phyloP scores from a whole-genome alignment of 495 filamentous ascomycete genomes.

The Daldinia loculata region DNA sequence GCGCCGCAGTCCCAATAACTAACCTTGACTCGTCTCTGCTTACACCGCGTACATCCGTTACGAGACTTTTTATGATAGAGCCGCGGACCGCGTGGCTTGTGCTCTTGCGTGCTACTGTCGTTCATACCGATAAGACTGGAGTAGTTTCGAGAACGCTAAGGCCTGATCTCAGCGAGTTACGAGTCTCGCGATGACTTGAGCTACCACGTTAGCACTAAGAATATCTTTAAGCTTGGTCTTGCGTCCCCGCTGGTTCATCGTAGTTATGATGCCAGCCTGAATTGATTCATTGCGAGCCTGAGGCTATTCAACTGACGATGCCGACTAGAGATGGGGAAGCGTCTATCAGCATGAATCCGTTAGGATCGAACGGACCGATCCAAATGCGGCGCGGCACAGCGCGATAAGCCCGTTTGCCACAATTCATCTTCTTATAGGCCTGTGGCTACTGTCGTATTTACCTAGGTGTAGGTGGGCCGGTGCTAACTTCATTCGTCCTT shows the following conservation, averaged over 20 bases:
- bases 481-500: conserved; percentile 13
- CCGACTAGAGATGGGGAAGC: background rate
- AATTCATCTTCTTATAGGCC: conserved; percentile 19
- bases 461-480: background rate
- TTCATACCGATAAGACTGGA: conserved; percentile 15
- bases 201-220: background rate
- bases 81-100: conserved; percentile 43
- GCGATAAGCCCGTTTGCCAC: conserved; percentile 23
- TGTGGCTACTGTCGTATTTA: conserved; percentile 26
- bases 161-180: background rate
- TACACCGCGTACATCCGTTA: conserved; percentile 48
- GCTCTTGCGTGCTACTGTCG: conserved; percentile 27
- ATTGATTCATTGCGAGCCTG: conserved; percentile 2
- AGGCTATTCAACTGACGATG: conserved; percentile 15
- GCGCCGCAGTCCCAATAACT: conserved; percentile 13
- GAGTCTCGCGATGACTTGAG: background rate
- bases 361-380: conserved; percentile 20
- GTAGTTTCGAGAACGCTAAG: conserved; percentile 5
- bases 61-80: conserved; percentile 50
- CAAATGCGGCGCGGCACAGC: conserved; percentile 19
- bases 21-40: conserved; percentile 51
- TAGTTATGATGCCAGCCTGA: background rate
- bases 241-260: background rate
- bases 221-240: background rate
- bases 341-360: background rate